Conservation (phyloP, 495 filamentous ascomycete genomes). For the Penicillium mononematosum region DNA sequence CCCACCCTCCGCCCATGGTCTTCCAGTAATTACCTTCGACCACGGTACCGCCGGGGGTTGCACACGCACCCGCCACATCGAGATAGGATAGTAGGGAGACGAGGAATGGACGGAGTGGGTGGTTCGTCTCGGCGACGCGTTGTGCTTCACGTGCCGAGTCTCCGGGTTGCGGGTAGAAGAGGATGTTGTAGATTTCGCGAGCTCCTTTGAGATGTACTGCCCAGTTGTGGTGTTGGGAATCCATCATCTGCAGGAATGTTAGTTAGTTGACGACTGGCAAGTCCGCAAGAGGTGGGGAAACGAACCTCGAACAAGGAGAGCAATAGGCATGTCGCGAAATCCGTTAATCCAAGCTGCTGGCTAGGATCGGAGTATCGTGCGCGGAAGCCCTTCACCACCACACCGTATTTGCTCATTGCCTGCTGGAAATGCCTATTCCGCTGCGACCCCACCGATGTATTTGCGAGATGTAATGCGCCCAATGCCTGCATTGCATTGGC, state of each 20-base stretch:
- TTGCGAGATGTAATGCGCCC: conserved; percentile 44
- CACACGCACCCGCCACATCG: conserved; percentile 44
- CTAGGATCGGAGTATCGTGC: conserved; percentile 29
- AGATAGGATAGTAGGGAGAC: conserved; percentile 43
- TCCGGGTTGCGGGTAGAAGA: conserved; percentile 33
- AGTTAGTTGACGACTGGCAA: neutral
- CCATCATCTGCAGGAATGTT: conserved; percentile 39
- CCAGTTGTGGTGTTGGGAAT: conserved; percentile 45
- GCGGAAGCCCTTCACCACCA: conserved; percentile 40
- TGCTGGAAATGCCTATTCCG: conserved; percentile 41
- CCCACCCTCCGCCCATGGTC: conserved; percentile 41
- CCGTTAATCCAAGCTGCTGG: conserved; percentile 32
- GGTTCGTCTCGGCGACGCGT: conserved; percentile 36
- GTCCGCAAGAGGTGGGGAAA: neutral
- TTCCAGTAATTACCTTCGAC: conserved; percentile 44
- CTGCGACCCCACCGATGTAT: conserved; percentile 35
- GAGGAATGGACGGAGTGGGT: conserved; percentile 41
- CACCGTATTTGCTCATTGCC: conserved; percentile 44
- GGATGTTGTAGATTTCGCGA: conserved; percentile 40
- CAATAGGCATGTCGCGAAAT: conserved; percentile 44
- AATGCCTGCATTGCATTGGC: conserved; percentile 45
- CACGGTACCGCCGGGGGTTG: conserved; percentile 40
- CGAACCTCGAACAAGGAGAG: conserved; percentile 43
- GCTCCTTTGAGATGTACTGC: conserved; percentile 43
- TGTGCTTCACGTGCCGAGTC: conserved; percentile 32